Evolutionary conservation across 257 asterid species (phyloP).

Genomic region (Solanum piurae): DNA sequence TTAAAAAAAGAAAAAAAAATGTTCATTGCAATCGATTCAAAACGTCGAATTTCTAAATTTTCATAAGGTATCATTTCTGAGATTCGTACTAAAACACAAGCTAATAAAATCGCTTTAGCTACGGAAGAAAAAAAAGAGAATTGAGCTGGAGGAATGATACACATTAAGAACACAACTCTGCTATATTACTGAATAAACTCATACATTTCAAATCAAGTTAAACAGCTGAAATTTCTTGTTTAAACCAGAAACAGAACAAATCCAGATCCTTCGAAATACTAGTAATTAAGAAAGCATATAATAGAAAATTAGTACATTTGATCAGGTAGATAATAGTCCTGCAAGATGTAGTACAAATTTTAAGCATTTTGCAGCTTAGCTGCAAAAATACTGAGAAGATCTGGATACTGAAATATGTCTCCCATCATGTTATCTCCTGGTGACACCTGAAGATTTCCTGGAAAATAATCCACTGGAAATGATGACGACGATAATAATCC

Average conservation of each 20-base stretch:
- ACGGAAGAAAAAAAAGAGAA: not conserved
- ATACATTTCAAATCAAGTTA: not conserved
- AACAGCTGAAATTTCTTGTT: not conserved
- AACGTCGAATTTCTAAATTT: not conserved
- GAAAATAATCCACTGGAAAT: conserved; percentile 5
- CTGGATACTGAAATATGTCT: conserved; percentile 7
- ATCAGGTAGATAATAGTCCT: not conserved
- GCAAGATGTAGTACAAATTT: not conserved
- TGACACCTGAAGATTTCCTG: not conserved
- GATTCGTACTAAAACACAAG: not conserved
- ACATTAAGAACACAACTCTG: not conserved
- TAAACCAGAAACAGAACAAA: not conserved
- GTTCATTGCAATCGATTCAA: not conserved
- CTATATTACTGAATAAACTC: not conserved
- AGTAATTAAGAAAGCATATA: not conserved
- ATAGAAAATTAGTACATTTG: not conserved
- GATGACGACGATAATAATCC: not conserved
- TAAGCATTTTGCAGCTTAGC: conserved; percentile 25
- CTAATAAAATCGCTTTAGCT: not conserved
- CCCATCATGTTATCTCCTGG: conserved; percentile 10
- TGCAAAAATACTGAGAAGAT: conserved; percentile 15
- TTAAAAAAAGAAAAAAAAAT: no score
- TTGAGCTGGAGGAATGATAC: not conserved
- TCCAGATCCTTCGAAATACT: not conserved
- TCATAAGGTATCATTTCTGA: no score